Evolutionary conservation across 257 asterid genomes (phyloP).

Genomic region (Solanum medicagineum): DNA sequence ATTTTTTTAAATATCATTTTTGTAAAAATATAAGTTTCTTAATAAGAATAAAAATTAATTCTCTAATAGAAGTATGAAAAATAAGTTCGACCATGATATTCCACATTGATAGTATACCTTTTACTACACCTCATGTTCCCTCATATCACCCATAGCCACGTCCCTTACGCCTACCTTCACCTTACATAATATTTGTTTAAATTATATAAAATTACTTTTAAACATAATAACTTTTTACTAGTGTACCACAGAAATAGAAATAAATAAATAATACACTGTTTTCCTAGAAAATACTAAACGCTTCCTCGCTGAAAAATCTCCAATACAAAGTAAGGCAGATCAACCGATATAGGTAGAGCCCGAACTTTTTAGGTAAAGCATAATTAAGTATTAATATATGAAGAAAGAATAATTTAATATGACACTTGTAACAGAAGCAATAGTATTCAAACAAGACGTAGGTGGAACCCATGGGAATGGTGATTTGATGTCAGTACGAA

Average conservation of each 20-base stretch:
- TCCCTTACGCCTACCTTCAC: background rate
- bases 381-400: background rate
- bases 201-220: background rate
- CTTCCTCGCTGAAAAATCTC: background rate
- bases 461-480: conserved; percentile 17
- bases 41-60: background rate
- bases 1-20: background rate
- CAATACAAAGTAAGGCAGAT: background rate
- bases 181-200: background rate
- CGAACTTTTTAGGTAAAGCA: background rate
- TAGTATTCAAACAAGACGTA: background rate
- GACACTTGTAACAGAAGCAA: background rate
- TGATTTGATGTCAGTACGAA: conserved; percentile 8
- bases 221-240: too few species aligned
- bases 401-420: background rate
- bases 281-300: background rate
- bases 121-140: background rate
- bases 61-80: background rate
- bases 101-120: background rate
- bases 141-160: background rate
- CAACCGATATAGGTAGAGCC: background rate
- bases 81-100: too few species aligned
- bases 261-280: background rate
- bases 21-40: background rate
- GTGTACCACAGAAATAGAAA: too few species aligned